Evolutionary conservation across 1,139 yeast genomes (phyloP), one percentile per base, ranked within the genome.

Genomic region (Taphrina flavorubra): DNA sequence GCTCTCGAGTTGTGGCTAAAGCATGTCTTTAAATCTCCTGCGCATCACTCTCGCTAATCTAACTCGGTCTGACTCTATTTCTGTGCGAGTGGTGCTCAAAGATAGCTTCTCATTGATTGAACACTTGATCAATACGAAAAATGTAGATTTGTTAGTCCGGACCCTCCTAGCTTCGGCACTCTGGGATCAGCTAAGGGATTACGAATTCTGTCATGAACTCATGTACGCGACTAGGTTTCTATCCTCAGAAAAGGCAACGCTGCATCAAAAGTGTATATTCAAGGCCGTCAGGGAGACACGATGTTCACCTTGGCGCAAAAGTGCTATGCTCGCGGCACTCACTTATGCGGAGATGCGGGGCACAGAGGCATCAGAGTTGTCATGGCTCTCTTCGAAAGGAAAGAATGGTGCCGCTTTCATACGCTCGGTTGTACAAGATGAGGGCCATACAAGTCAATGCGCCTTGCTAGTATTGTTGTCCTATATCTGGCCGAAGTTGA

Each of bases 291-390:
- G 46, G n/a, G 37, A 18, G 6, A 37, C 44, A 14, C 34, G 3
- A 7, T 25, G 44, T 42, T 47, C 60, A 7, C 31, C 61, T 5
- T 53, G 61, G 67, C 67, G 56, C 20, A 63, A 53, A 46, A 51
- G 60, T 11, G 56, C 55, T 20, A 7, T 63, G 20, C 61, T 63
- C 40, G 60, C 67, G 10, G 51, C 61, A 4, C 11, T 44, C 2
- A 18, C 56, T n/a, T 20, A 39, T 5, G 67, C 67, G 13, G 67
- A 63, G 18, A 53, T 51, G 49, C 46, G 59, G 40, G 66, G 57
- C 5, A 31, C 34, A 10, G 40, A 53, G 1, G 61, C n/a, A 14
- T 44, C 51, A 1, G 44, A 37, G 4, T 18, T 37, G 6, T 13
- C 56, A 10, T 63, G 51, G 51, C 14, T 16, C 7, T 44, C 51